phyloP scores from a whole-genome alignment of 768 basidiomycete species.

The Boletellus sp. region DNA sequence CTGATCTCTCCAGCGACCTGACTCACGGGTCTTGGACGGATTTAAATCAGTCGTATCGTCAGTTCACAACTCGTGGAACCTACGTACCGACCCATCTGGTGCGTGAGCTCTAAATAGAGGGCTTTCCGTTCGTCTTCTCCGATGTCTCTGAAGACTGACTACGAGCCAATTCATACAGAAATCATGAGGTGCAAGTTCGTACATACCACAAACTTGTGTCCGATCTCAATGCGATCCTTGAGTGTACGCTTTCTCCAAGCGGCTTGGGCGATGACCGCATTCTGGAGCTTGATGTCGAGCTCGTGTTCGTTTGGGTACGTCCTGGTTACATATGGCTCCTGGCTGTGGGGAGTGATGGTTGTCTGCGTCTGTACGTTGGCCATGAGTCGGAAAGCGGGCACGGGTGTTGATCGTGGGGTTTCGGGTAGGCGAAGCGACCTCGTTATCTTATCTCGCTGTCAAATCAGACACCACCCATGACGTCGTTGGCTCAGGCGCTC shows the following conservation, averaged over 20 bases:
- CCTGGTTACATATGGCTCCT: conserved; percentile 53
- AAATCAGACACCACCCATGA: no score
- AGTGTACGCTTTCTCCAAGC: conserved; percentile 61
- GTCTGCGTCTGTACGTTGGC: conserved; percentile 50
- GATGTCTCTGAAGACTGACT: conserved; percentile 48
- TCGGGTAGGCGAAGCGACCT: not conserved
- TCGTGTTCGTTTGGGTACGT: conserved; percentile 58
- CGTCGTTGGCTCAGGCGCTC: no score
- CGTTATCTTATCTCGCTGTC: conserved; percentile 9
- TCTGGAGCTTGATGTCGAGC: conserved; percentile 56
- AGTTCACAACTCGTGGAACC: not conserved
- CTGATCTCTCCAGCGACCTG: conserved; percentile 77
- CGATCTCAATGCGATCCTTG: conserved; percentile 63
- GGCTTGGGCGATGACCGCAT: conserved; percentile 66
- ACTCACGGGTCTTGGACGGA: conserved; percentile 60
- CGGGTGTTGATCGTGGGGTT: no score
- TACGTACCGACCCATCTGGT: conserved; percentile 88
- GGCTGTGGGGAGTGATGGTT: conserved; percentile 80
- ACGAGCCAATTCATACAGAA: not conserved
- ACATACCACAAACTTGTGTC: conserved; percentile 66
- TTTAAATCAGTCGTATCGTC: not conserved
- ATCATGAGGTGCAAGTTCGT: conserved; percentile 14
- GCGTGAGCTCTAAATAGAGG: conserved; percentile 63
- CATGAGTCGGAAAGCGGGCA: conserved; percentile 5
- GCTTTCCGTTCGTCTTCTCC: conserved; percentile 48